Conservation (phyloP, 768 basidiomycete genomes). For the Suillus lakei region DNA sequence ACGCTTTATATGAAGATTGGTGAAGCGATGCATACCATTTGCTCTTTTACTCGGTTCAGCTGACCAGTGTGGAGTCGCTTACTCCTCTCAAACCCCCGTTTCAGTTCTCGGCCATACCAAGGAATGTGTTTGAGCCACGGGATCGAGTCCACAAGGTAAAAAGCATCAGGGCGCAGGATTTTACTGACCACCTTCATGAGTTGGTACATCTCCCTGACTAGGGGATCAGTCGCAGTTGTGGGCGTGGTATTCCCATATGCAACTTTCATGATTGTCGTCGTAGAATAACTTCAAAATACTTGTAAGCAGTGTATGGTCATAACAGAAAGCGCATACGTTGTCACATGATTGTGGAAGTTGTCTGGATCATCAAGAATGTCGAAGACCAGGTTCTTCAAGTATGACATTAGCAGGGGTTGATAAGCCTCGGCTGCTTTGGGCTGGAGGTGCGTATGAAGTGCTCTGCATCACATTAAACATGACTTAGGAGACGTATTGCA, state of each 20-base stretch:
- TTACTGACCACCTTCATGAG: conserved; percentile 16
- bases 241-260: neutral
- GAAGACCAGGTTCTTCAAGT: neutral
- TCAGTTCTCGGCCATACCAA: neutral
- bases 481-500: neutral
- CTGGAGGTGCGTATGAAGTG: neutral
- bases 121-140: neutral
- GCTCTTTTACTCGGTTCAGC: neutral
- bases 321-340: neutral
- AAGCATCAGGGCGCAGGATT: conserved; percentile 3
- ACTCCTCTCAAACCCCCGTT: neutral
- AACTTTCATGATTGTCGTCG: neutral
- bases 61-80: neutral
- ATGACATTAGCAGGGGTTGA: neutral
- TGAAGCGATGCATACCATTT: neutral
- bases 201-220: neutral
- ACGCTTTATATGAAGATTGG: neutral
- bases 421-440: neutral
- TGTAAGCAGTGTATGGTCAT: neutral
- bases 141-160: neutral
- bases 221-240: neutral
- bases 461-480: neutral
- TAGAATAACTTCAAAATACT: neutral
- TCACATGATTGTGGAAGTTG: neutral
- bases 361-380: neutral